Conservation (phyloP, 1,284 basidiomycete genomes). For the Boletellus deceptivus region DNA sequence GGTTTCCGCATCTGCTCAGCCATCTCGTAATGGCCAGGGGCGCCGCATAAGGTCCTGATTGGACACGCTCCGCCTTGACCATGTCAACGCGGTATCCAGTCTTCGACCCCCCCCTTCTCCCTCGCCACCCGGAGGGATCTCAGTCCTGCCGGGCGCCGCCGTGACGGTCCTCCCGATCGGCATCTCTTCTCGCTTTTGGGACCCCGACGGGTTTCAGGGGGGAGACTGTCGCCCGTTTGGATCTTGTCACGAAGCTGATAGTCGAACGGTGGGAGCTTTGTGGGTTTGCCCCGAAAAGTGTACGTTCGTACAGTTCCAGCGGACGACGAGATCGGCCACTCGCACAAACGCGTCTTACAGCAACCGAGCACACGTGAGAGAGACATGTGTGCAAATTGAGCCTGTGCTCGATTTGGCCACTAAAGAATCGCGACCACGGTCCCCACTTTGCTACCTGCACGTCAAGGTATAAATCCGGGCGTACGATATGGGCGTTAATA, state of each 20-base stretch:
- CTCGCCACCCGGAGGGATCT: constrained; percentile 10
- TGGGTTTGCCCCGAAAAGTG: constrained; percentile 17
- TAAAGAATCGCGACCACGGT: constrained; percentile 23
- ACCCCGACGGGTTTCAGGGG: constrained; percentile 22
- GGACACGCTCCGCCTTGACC: constrained; percentile 24
- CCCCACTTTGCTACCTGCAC: constrained; percentile 28
- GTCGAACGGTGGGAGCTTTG: constrained; percentile 15
- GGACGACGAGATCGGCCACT: constrained; percentile 28
- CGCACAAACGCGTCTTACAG: constrained; percentile 25
- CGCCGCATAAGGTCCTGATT: constrained; percentile 22
- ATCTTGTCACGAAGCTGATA: constrained; percentile 22
- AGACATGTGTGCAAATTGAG: constrained; percentile 34
- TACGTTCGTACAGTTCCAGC: constrained; percentile 19
- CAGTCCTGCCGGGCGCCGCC: constrained; percentile 27
- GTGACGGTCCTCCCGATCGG: constrained; percentile 18
- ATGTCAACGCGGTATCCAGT: constrained; percentile 22
- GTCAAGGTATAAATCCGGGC: constrained; percentile 31
- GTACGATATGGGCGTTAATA: constrained; percentile 20
- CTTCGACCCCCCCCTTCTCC: constrained; percentile 20
- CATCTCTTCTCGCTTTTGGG: constrained; percentile 12
- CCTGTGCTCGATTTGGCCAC: constrained; percentile 34
- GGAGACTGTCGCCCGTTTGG: constrained; percentile 7
- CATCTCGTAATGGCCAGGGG: constrained; percentile 27
- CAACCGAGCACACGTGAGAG: constrained; percentile 35
- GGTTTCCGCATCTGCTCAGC: constrained; percentile 18